phyloP scores from a whole-genome alignment of 2,329 filamentous ascomycete species.

The Trichoderma aggressivum region DNA sequence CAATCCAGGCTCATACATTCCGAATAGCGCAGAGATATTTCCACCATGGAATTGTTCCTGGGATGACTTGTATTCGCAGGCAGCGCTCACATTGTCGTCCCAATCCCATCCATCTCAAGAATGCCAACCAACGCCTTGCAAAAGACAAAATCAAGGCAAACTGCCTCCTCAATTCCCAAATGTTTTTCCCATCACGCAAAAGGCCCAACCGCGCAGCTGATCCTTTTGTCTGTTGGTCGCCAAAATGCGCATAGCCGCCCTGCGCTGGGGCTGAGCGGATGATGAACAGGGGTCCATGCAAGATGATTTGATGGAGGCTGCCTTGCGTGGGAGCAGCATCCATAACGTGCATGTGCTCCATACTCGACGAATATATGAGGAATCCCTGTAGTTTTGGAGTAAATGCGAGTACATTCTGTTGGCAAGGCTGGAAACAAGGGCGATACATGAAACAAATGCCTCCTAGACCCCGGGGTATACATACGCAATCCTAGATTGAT shows the following conservation, averaged over 20 bases:
- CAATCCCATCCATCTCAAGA: neutral
- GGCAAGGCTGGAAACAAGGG: neutral
- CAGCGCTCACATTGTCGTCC: neutral
- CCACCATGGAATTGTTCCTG: neutral
- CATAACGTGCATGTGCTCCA: neutral
- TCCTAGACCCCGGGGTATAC: neutral
- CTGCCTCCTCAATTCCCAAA: neutral
- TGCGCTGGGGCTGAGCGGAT: neutral
- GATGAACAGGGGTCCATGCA: neutral
- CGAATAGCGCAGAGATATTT: neutral
- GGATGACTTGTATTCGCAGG: neutral
- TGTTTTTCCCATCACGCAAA: no score
- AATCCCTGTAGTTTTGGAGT: neutral
- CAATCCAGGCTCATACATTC: conserved; percentile 6
- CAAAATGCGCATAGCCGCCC: neutral
- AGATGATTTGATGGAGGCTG: neutral
- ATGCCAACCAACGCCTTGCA: neutral
- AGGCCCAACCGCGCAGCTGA: neutral
- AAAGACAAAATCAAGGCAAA: neutral
- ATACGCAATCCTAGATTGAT: neutral
- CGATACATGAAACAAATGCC: neutral
- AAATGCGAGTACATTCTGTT: neutral
- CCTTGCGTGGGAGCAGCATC: neutral
- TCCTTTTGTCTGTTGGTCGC: neutral
- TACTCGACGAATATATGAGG: neutral